These are phyloP conservation scores for Paracorniculantispora psalliotae DNA, from an alignment of 2,329 filamentous ascomycete species.

Conservation along the genomic window DNA sequence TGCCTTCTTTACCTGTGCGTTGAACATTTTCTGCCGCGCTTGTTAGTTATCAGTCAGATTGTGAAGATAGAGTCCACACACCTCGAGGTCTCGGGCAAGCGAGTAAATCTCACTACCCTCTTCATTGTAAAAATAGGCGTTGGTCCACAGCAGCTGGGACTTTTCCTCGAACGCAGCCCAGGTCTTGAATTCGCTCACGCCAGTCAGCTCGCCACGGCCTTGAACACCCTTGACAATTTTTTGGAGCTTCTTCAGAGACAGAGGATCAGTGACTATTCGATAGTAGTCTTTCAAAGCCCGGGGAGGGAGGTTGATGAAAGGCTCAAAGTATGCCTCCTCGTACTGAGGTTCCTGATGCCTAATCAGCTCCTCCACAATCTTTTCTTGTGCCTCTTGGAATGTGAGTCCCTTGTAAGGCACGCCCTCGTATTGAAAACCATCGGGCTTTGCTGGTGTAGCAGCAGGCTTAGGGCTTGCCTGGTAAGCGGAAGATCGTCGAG, in stretches of 20 bases:
- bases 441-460: slow-evolving; percentile 38
- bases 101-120: slow-evolving; percentile 81
- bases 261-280: slow-evolving; percentile 71
- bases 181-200: slow-evolving; percentile 65
- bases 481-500: slow-evolving; percentile 28
- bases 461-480: slow-evolving; percentile 31
- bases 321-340: slow-evolving; percentile 63
- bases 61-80: slow-evolving; percentile 29
- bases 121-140: slow-evolving; percentile 86
- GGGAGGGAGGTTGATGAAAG: slow-evolving; percentile 74
- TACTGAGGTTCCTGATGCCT: slow-evolving; percentile 64
- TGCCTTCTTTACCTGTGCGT: slow-evolving; percentile 63
- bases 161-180: slow-evolving; percentile 81
- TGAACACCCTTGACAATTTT: slow-evolving; percentile 71
- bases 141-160: slow-evolving; percentile 76
- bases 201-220: slow-evolving; percentile 60
- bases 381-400: slow-evolving; percentile 83
- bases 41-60: slow-evolving; percentile 14
- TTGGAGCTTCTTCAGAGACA: slow-evolving; percentile 72
- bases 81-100: slow-evolving; percentile 75
- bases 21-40: slow-evolving; percentile 60
- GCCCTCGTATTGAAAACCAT: slow-evolving; percentile 47
- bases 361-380: slow-evolving; percentile 72
- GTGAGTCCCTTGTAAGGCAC: slow-evolving; percentile 64
- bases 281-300: slow-evolving; percentile 81